Base-by-base conservation (phyloP, 2,329 filamentous ascomycete species). In the Aspergillus fructus region DNA sequence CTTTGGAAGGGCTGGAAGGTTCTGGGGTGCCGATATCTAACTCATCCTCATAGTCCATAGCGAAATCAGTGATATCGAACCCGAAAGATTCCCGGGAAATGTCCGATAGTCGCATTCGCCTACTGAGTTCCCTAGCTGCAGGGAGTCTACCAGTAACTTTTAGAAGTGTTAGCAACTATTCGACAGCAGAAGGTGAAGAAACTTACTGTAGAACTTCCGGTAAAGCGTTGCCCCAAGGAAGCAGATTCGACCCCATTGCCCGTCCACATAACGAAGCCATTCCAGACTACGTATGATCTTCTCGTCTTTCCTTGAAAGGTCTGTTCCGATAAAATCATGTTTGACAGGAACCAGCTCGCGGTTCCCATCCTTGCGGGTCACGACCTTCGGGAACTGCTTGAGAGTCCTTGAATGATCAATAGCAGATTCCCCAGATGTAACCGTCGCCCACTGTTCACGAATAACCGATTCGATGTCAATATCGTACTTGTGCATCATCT, bases 161-260 rank as follows among this genome's bases (percentile, higher is more conserved):
- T 9, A 21, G 17, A 49, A 8, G 27, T 11, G 46, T 60, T 53
- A 60, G 57, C 39, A 46, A 19, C 34, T 37, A 5, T 34, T 48
- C 5, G 13, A 7, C 42, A 2, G 37, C 43, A 37, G 41, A 49
- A 69, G 66, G 62, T 64, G 47, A 37, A 43, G 13, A n/a, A 33
- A 83, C 91, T 80, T 84, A 96, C 91, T 83, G 47, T 96, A 81
- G 68, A 97, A 92, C 59, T 88, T 87, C 68, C 89, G 89, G 76
- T 96, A 91, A n/a, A 93, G 83, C 65, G 86, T 82, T 30, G 85
- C 84, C 42, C 91, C 86, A 55, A 86, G 81, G 17, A 79, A 75
- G 66, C 93, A 90, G 21, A 90, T 86, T 57, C 88, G 81, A 15
- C 82, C 79, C 87, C 89, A 93, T 54, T 89, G 82, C 12, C 84